Base-by-base conservation (phyloP, 179 eudicot genomes). In the Beta macrorhiza region DNA sequence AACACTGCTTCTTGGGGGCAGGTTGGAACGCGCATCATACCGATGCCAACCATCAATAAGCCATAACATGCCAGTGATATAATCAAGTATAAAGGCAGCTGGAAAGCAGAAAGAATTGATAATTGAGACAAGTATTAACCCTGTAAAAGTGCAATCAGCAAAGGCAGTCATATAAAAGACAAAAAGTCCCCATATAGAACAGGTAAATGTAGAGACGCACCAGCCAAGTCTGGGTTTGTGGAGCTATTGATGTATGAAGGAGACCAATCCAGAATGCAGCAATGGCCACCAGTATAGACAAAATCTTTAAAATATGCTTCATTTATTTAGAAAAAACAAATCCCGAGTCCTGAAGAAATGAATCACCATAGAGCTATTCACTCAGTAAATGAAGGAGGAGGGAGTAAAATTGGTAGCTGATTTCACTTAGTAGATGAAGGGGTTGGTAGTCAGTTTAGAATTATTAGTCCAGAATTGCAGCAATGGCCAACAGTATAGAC, bases 31-130 rank as follows among this genome's bases (percentile, higher is more conserved):
- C 84, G 92, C 92, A 93, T 95, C 75, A 95, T 86, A 79, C 99
- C 97, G 49, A 95, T 85, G 73, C 99, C 99, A 84, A 95, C 99
- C 99, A 95, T 95, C 51, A 95, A 86, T 32, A 95, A 86, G 61
- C 99, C 99, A 80, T 95, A 95, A 81, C 98, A 95, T 68, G 94
- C 97, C 81, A 93, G 85, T 29, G 95, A 85, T 78, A 95, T 88
- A 72, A 95, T 86, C 75, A 92, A 80, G 88, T 93, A 95, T 72
- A 93, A 69, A 65, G 99, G 98, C 67, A 95, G 88, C 99, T 93
- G 93, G 4, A 69, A 67, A 45, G 80, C 44, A 77, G 52, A 81
- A 59, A 72, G 57, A 10, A 19, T 71, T 32, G 22, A 69, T 42
- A 69, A 45, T 25, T 45, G 5, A 64, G 62, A 49, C 22, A 45